Evolutionary conservation across 805 yeast genomes (phyloP).

Genomic region (Lachancea fermentati): DNA sequence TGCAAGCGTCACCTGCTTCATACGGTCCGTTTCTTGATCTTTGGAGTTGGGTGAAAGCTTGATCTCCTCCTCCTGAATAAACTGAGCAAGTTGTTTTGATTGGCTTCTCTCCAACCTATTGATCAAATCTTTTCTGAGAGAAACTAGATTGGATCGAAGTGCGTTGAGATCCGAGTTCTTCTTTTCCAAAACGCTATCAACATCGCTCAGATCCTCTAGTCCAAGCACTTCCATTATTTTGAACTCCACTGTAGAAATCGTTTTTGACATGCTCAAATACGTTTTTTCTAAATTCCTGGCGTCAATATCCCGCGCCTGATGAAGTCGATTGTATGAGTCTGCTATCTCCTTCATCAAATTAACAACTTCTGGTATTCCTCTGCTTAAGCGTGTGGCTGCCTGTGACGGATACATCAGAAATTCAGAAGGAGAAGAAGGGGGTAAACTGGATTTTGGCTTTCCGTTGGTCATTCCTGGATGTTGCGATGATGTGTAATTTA

Average conservation of each 20-base stretch:
- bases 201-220: slow-evolving; percentile 70
- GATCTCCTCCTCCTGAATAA: slow-evolving; percentile 8
- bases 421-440: slow-evolving; percentile 15
- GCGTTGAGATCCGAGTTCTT: slow-evolving; percentile 14
- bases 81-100: slow-evolving; percentile 13
- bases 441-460: slow-evolving; percentile 2
- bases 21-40: slow-evolving; percentile 10
- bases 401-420: slow-evolving; percentile 30
- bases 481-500: slow-evolving; percentile 31
- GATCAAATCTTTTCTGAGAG: slow-evolving; percentile 20
- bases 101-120: slow-evolving; percentile 31
- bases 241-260: slow-evolving; percentile 18
- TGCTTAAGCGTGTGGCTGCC: slow-evolving; percentile 27
- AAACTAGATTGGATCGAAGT: slow-evolving; percentile 11
- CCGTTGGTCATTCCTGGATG: slow-evolving; percentile 5
- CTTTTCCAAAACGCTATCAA: slow-evolving; percentile 55
- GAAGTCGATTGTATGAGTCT: slow-evolving; percentile 47
- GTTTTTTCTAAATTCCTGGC: slow-evolving; percentile 30
- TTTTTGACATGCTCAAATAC: slow-evolving; percentile 18
- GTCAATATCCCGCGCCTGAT: slow-evolving; percentile 42
- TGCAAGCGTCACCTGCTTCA: slow-evolving; percentile 20
- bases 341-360: slow-evolving; percentile 37
- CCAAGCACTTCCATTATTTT: slow-evolving; percentile 40
- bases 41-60: slow-evolving; percentile 1
- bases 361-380: slow-evolving; percentile 27